A percentile compares a stretch with the other conserved stretches of the same genome.
phyloP scores from a whole-genome alignment of 768 basidiomycete genomes.

The Serpula lacrymans region DNA sequence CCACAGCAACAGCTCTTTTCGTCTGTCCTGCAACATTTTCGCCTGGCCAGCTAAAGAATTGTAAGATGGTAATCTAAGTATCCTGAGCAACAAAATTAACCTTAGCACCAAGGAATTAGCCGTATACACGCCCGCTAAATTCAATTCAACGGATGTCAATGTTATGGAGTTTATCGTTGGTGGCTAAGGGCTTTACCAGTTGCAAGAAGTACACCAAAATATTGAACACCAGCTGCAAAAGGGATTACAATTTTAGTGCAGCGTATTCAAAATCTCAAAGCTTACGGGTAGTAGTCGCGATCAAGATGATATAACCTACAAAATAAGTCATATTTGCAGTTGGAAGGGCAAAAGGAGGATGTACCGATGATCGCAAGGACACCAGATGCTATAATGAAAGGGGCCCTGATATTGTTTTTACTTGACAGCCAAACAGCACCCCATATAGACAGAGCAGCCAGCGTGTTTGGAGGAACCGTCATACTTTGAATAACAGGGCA shows the following conservation, averaged over 20 bases:
- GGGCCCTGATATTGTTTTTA: slow-evolving; percentile 41
- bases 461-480: slow-evolving; percentile 55
- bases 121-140: slow-evolving; percentile 48
- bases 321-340: neutral
- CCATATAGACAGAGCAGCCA: slow-evolving; percentile 50
- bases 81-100: slow-evolving; percentile 22
- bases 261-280: slow-evolving; percentile 1
- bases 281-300: slow-evolving; percentile 44
- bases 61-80: neutral
- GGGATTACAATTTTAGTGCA: neutral
- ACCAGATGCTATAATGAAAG: slow-evolving; percentile 51
- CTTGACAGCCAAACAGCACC: slow-evolving; percentile 50
- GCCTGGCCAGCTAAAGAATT: slow-evolving; percentile 44
- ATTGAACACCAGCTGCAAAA: slow-evolving; percentile 47
- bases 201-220: slow-evolving; percentile 54
- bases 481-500: slow-evolving; percentile 35
- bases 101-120: slow-evolving; percentile 56
- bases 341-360: slow-evolving; percentile 4
- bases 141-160: neutral
- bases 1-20: slow-evolving; percentile 59
- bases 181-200: slow-evolving; percentile 21
- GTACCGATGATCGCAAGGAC: slow-evolving; percentile 50
- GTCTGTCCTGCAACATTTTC: slow-evolving; percentile 71
- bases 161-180: too few species aligned
- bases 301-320: slow-evolving; percentile 56